Base-by-base conservation (phyloP, 805 yeast genomes). In the Metschnikowia henanensis region DNA sequence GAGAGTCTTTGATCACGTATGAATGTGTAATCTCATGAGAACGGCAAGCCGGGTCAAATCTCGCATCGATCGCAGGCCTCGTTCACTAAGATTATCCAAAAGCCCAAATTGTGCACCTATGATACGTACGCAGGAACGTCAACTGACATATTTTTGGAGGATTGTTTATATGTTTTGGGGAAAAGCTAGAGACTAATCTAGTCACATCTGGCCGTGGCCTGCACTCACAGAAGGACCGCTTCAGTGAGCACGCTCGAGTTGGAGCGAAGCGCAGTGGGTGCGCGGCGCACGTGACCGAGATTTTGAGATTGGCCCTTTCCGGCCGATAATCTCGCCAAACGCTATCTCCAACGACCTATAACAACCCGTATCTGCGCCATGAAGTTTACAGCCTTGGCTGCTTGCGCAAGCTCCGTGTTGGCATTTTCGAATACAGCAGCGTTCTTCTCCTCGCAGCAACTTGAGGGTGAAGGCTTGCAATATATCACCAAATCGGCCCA, bases 401-500 rank as follows among this genome's bases (percentile, higher is more conserved):
- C 50, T 15, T 51, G 43, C 21, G 49, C 44, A 25, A 48, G 51
- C 38, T 29, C 53, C 15, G 51, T 46, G 6, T 35, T 39, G 45
- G 57, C 57, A 10, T 53, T 52, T 25, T 37, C 56, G 6, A 51
- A 53, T 36, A 52, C 57, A 2, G 56, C 57, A 6, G 50, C 56
- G 13, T 47, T 53, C 33, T 52, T 35, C 31, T 44, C 55, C 8
- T 36, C 50, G 33, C 41, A 37, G 15, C 26, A 39, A 16, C 23
- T 49, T 10, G 45, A 34, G 12, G 31, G 34, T 3, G 40, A 26
- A 20, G 30, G 35, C n/a, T 52, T 50, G 44, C 47, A 47, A 28
- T 57, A 61, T 53, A 53, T 63, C 36, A 52, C 60, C n/a, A 55
- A 55, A 29, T 41, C 65, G 20, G 31, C 52, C 17, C 51, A 39